Percentiles rank a stretch among this genome's conserved stretches.
These are phyloP conservation scores for Pouteria campechiana DNA, from an alignment of 179 eudicot genomes.

Conservation along the genomic window DNA sequence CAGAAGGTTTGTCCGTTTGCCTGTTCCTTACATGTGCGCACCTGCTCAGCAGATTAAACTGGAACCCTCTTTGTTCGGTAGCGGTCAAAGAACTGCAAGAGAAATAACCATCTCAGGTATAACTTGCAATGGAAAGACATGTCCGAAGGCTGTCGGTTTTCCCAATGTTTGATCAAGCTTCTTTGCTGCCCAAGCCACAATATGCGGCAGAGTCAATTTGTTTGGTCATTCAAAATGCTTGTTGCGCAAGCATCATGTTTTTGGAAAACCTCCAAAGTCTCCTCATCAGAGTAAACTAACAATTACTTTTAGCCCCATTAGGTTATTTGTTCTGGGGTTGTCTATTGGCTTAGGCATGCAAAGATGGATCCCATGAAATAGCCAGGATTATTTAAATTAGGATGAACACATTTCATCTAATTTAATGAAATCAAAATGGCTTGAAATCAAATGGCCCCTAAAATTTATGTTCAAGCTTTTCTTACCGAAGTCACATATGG, in stretches of 20 bases:
- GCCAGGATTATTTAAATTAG: neutral
- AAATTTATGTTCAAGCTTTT: neutral
- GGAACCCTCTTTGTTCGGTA: conserved; percentile 43
- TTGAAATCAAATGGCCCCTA: neutral
- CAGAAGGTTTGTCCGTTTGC: too few species aligned
- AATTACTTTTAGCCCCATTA: neutral
- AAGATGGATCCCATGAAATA: neutral
- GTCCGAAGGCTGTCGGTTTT: neutral
- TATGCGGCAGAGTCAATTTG: too few species aligned
- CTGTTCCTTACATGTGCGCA: too few species aligned
- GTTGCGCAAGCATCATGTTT: neutral
- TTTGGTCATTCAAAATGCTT: neutral
- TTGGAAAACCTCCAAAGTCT: neutral
- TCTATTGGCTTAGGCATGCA: neutral
- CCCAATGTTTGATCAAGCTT: neutral
- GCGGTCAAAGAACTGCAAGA: conserved; percentile 30
- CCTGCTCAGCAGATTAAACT: too few species aligned
- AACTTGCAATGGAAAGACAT: too few species aligned
- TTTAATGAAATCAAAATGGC: neutral
- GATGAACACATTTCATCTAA: neutral
- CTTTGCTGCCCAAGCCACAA: too few species aligned
- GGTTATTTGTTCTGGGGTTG: neutral
- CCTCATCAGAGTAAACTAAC: neutral
- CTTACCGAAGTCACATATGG: conserved; percentile 44
- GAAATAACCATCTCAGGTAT: neutral